These are phyloP conservation scores for Aureobasidium leucospermi DNA, from an alignment of 2,329 filamentous ascomycete genomes.

Conservation along the genomic window DNA sequence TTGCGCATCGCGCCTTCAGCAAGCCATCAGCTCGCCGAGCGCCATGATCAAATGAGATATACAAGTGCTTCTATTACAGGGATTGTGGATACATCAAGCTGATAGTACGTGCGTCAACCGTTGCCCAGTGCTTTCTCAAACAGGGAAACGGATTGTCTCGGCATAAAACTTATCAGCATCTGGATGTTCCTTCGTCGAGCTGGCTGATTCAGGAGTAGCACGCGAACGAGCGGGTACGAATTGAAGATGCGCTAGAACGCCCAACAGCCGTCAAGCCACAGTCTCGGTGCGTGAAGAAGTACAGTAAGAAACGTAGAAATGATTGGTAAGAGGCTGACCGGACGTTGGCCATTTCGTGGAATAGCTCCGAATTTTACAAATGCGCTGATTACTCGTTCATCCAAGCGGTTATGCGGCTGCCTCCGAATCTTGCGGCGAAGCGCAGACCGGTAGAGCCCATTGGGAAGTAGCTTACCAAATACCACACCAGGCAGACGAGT, in stretches of 20 bases:
- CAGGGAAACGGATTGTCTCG: conserved; percentile 10
- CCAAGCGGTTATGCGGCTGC: conserved; percentile 78
- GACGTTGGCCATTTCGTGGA: neutral
- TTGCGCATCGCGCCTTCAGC: neutral
- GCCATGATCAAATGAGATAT: neutral
- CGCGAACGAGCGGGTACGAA: neutral
- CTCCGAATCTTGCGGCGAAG: conserved; percentile 79
- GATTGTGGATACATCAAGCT: neutral
- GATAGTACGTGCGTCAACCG: neutral
- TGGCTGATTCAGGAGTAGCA: neutral
- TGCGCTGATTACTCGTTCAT: conserved; percentile 56
- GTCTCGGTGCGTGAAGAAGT: neutral
- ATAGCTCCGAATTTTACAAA: neutral
- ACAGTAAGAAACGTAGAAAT: neutral
- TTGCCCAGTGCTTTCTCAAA: conserved; percentile 7
- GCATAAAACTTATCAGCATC: neutral
- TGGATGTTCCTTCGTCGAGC: neutral
- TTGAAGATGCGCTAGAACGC: neutral
- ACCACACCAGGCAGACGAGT: conserved; percentile 78
- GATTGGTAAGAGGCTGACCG: conserved; percentile 10
- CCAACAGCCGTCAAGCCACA: neutral
- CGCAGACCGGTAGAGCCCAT: conserved; percentile 88
- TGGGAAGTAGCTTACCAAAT: conserved; percentile 93
- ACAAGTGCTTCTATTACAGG: neutral
- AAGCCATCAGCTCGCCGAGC: neutral